Evolutionary conservation across 75 land plant genomes (phyloP), one percentile per base, ranked within the genome.

Genomic region (Selaginella moellendorffii): DNA sequence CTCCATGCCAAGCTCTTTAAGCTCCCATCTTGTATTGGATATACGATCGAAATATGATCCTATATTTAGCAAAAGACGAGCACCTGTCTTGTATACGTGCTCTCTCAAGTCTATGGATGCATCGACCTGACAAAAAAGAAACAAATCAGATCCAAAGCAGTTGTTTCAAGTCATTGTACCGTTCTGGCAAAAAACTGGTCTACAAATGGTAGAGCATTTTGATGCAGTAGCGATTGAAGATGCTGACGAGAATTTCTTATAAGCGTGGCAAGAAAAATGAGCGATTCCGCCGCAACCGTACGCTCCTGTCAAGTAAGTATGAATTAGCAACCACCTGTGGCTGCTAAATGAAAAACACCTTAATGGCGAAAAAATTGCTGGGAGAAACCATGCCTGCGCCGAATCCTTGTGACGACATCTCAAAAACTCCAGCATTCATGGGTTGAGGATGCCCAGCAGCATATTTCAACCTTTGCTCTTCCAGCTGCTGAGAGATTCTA

Each of bases 1-100:
- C 62, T 93, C 90, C 29, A 82, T 71, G 22, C 98, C 98, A 71
- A 93, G 85, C 51, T 93, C 98, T 77, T 89, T 93, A 17, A 82
- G 76, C 66, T 93, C 98, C 98, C 98, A 93, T 54, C 78, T 85
- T 1, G 83, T 83, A 79, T 77, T 85, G 26, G 93, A 77, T 54
- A 93, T 82, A 9, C 87, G 79, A 54, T 93, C 98, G 28, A 78
- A 81, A 78, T 89, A 93, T 60, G 96, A 88, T 71, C 85, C 81
- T 52, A 93, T 78, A 72, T 88, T 87, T 2, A 93, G 85, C 0
- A 93, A 82, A 61, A 77, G 36, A 67, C 78, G 76, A 53, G 96
- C 87, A 69, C 80, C 87, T 67, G 85, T 82, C 76, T 73, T 82
- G 31, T 88, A 85, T 53, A 93, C 76, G 56, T 93, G 85, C 74